Evolutionary conservation across 805 yeast genomes (phyloP), one percentile per base, ranked within the genome.

Genomic region (Metschnikowia amazonensis): DNA sequence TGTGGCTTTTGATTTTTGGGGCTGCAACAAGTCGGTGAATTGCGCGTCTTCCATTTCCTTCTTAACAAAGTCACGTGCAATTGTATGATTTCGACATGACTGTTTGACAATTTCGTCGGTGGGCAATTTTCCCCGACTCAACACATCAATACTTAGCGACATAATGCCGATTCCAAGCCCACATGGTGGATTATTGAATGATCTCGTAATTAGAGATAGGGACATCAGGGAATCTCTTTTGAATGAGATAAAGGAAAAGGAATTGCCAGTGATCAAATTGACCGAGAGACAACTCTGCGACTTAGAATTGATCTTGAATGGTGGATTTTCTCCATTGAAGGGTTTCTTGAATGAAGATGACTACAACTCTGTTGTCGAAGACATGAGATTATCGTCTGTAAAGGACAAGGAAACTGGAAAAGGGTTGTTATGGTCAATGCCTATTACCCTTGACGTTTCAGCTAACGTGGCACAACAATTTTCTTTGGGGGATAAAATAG

Each of bases 221-320:
- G 63, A 79, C 32, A 80, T 77, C 53, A 81, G 77, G 55, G 62
- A 62, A 5, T 70, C 75, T 43, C 74, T 90, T 35, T 59, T 84
- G 36, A 60, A 70, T 23, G 94, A 89, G 67, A 76, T 84, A 16
- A 69, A 72, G 27, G 49, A 67, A 11, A 45, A 58, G 16, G 49
- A 50, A 14, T 72, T 81, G 44, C 67, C 73, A 18, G 59, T 74
- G n/a, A 64, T 78, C 42, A 67, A 66, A 10, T 74, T 90, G 54
- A 83, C 95, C 28, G 92, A 81, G 51, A 84, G 98, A 64, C 97
- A 90, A 66, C 74, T 90, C 46, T 90, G 98, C 68, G 98, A 90
- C 66, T 71, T 92, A 60, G 98, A 90, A 70, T 75, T 92, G 66
- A 87, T 90, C 61, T 70, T 92, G 50, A 86, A 86, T 59, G 98